phyloP scores from a whole-genome alignment of 176 grass and related monocot species.

The Thalia dealbata region DNA sequence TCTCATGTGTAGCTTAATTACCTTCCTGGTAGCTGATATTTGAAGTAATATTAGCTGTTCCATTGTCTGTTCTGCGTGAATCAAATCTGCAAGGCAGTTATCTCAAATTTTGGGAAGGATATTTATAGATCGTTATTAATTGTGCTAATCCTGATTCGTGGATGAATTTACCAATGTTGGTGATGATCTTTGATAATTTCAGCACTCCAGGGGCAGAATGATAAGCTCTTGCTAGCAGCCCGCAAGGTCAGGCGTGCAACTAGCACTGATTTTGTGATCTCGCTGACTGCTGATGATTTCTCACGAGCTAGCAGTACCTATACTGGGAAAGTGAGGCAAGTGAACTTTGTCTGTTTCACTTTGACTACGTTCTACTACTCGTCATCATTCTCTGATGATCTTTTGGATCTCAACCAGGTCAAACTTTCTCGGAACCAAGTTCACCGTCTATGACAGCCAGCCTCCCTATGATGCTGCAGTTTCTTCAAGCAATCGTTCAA shows the following conservation, averaged over 20 bases:
- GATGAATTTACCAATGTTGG: conserved; percentile 5
- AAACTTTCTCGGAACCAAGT: conserved; percentile 97
- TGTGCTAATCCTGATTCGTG: not conserved
- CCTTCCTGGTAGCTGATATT: too few relatives aligned
- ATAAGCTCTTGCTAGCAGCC: conserved; percentile 87
- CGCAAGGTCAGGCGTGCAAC: conserved; percentile 75
- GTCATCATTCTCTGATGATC: not conserved
- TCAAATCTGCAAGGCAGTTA: not conserved
- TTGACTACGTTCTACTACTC: not conserved
- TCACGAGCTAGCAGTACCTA: conserved; percentile 89
- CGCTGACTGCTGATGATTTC: conserved; percentile 61
- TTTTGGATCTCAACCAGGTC: conserved; percentile 46
- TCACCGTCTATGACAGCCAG: conserved; percentile 83
- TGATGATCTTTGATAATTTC: conserved; percentile 20
- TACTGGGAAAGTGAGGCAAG: conserved; percentile 91
- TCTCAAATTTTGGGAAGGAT: not conserved
- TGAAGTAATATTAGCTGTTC: too few relatives aligned
- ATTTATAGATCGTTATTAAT: not conserved
- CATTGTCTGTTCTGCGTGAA: too few relatives aligned
- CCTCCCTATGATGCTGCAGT: conserved; percentile 46
- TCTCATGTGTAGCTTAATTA: too few relatives aligned
- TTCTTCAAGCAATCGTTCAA: conserved; percentile 45
- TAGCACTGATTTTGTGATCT: conserved; percentile 76
- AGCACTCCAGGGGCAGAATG: conserved; percentile 78
- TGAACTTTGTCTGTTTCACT: not conserved